Evolutionary conservation across 495 filamentous ascomycete genomes (phyloP).

Genomic region (Aspergillus baeticus): DNA sequence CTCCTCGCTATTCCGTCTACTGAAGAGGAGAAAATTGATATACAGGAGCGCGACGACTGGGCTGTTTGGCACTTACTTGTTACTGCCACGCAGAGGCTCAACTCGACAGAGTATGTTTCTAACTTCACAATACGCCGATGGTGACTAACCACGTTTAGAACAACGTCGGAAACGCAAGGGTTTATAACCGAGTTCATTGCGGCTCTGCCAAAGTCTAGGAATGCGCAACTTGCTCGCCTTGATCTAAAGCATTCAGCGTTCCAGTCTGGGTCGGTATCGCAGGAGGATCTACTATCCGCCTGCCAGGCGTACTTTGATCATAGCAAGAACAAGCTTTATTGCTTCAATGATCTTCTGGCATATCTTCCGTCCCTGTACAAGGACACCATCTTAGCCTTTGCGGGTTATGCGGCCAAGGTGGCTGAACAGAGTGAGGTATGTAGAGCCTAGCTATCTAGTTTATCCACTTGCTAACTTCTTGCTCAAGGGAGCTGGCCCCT

Average conservation of each 20-base stretch:
- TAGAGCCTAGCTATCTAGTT: background rate
- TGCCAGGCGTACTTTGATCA: conserved; percentile 50
- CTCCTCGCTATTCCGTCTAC: conserved; percentile 37
- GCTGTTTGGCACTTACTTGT: conserved; percentile 52
- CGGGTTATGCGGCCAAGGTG: conserved; percentile 30
- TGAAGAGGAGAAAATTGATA: conserved; percentile 30
- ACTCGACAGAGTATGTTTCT: conserved; percentile 32
- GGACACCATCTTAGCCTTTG: conserved; percentile 34
- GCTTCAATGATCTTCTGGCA: conserved; percentile 53
- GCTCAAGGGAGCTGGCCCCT: conserved; percentile 12
- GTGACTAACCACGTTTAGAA: conserved; percentile 18
- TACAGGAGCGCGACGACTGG: conserved; percentile 56
- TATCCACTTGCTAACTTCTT: conserved; percentile 16
- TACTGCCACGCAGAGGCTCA: conserved; percentile 25
- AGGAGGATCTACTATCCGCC: conserved; percentile 36
- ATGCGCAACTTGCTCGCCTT: conserved; percentile 44
- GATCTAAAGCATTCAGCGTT: conserved; percentile 28
- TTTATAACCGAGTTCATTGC: conserved; percentile 37
- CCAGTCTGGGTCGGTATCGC: conserved; percentile 29
- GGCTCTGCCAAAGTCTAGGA: conserved; percentile 43
- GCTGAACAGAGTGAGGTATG: conserved; percentile 34
- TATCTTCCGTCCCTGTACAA: conserved; percentile 42
- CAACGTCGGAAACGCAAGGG: conserved; percentile 28
- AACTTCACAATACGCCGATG: no score
- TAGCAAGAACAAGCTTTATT: conserved; percentile 50